These are phyloP conservation scores for Colletotrichum spinosum DNA, from an alignment of 2,329 filamentous ascomycete genomes.

Conservation along the genomic window DNA sequence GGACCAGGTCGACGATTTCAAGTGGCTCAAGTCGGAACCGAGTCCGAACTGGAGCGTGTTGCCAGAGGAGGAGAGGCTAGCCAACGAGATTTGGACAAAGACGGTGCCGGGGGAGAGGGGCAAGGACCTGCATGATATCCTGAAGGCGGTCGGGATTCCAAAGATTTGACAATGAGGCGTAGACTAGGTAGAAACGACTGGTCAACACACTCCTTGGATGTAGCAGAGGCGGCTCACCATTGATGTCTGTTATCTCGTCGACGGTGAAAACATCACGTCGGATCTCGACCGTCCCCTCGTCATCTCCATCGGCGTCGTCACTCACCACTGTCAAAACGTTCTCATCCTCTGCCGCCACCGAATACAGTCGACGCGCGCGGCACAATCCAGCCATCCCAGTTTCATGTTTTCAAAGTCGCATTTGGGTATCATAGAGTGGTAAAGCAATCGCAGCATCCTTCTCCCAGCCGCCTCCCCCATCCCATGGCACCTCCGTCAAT, in stretches of 20 bases:
- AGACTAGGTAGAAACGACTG: too few relatives aligned
- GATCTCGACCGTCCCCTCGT: too few relatives aligned
- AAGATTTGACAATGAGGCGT: slow-evolving; percentile 16
- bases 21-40: slow-evolving; percentile 88
- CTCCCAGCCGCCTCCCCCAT: neutral
- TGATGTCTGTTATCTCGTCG: too few relatives aligned
- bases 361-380: neutral
- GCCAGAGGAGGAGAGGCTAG: slow-evolving; percentile 67
- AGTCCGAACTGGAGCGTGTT: slow-evolving; percentile 91
- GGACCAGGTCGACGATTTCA: slow-evolving; percentile 96
- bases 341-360: too few relatives aligned
- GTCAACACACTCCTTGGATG: too few relatives aligned
- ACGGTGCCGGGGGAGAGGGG: slow-evolving; percentile 73
- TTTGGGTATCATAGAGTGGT: slow-evolving; percentile 34
- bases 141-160: slow-evolving; percentile 63
- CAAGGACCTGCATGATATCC: slow-evolving; percentile 72
- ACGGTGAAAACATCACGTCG: too few relatives aligned
- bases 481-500: slow-evolving; percentile 7
- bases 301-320: too few relatives aligned
- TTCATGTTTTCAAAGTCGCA: slow-evolving; percentile 20
- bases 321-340: too few relatives aligned
- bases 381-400: neutral
- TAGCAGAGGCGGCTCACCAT: too few relatives aligned
- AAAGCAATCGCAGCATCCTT: slow-evolving; percentile 29
- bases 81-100: slow-evolving; percentile 75